Conservation (phyloP, 768 basidiomycete species). For the Lactarius vividus region DNA sequence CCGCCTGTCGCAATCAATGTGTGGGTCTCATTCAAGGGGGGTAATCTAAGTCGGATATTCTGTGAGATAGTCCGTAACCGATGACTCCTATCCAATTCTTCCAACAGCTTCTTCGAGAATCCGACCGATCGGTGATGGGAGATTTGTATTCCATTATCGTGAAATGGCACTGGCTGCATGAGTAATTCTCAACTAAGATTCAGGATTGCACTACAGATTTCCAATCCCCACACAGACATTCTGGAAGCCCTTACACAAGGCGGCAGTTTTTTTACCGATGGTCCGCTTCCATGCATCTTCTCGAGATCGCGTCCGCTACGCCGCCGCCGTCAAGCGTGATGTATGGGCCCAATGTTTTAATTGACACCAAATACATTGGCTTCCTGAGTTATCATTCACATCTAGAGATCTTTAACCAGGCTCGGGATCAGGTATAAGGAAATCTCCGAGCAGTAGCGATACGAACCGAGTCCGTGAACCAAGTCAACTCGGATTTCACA, state of each 20-base stretch:
- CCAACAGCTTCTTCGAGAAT: slow-evolving; percentile 11
- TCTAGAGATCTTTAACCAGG: neutral
- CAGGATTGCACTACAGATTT: neutral
- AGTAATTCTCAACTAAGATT: neutral
- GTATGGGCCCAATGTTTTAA: neutral
- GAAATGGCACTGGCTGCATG: neutral
- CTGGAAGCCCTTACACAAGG: neutral
- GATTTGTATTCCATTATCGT: slow-evolving; percentile 5
- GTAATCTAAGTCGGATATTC: neutral
- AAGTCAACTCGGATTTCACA: slow-evolving; percentile 7
- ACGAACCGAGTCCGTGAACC: neutral
- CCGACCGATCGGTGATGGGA: slow-evolving; percentile 27
- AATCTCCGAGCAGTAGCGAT: neutral
- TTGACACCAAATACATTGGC: slow-evolving; percentile 1
- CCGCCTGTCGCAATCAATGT: neutral
- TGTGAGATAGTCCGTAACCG: slow-evolving; percentile 6
- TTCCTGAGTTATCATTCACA: neutral
- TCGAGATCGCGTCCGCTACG: slow-evolving; percentile 3
- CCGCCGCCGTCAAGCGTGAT: neutral
- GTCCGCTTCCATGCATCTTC: neutral
- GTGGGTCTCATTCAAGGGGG: neutral
- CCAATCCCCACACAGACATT: neutral
- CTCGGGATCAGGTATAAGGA: neutral
- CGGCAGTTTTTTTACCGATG: neutral
- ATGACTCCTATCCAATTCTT: slow-evolving; percentile 17